Conservation (phyloP, 441 rosid species). For the Mallotus japonicus region DNA sequence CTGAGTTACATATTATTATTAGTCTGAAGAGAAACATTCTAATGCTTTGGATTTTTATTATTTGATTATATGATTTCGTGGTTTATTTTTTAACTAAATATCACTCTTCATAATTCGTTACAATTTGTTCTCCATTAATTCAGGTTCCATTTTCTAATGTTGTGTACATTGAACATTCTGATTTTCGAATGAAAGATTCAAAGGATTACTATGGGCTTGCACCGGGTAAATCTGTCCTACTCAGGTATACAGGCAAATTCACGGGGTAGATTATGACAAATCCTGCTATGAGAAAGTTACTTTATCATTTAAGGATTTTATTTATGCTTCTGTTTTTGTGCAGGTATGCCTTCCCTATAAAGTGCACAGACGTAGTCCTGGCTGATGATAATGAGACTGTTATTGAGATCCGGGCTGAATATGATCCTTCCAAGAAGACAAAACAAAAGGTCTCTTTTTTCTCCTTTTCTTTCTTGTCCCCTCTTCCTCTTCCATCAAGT, state of each 20-base stretch:
- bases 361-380: constrained; percentile 73
- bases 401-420: constrained; percentile 74
- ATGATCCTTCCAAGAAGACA: constrained; percentile 75
- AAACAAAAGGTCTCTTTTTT: constrained; percentile 72
- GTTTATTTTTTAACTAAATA: neutral
- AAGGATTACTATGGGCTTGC: constrained; percentile 94
- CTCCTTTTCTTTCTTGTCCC: neutral
- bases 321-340: constrained; percentile 23
- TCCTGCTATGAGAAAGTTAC: constrained; percentile 1
- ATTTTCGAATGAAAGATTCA: constrained; percentile 91
- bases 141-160: constrained; percentile 84
- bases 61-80: neutral
- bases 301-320: constrained; percentile 10
- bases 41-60: neutral
- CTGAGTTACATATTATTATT: neutral
- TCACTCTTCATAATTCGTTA: constrained; percentile 5
- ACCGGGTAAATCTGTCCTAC: constrained; percentile 84
- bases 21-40: neutral
- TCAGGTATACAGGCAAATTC: constrained; percentile 45
- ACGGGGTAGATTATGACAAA: neutral
- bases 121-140: constrained; percentile 6
- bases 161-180: constrained; percentile 77
- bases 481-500: neutral
- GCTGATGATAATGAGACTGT: constrained; percentile 81
- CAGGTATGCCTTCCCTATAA: constrained; percentile 90